A percentile compares a stretch with the other conserved stretches of the same genome.
phyloP scores from a whole-genome alignment of 805 yeast species.

The Grigorovia humatica region DNA sequence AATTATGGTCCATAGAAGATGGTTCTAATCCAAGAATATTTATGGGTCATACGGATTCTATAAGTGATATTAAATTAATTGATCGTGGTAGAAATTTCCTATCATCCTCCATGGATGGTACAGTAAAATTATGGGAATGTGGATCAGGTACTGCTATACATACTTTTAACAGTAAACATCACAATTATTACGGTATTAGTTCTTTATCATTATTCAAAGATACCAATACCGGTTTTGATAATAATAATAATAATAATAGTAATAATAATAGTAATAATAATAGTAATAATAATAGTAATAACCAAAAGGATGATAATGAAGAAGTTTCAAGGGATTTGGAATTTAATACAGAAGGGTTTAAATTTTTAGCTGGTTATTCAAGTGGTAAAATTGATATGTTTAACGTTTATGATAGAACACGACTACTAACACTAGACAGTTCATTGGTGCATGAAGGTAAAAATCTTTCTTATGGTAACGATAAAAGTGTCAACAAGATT shows the following conservation, averaged over 20 bases:
- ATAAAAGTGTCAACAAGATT: slow-evolving; percentile 2
- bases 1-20: slow-evolving; percentile 47
- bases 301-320: too few relatives aligned
- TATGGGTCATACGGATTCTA: slow-evolving; percentile 37
- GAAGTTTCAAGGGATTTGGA: slow-evolving; percentile 29
- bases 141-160: slow-evolving; percentile 41
- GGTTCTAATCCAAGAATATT: slow-evolving; percentile 44
- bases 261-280: not conserved
- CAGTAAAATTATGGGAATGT: slow-evolving; percentile 59
- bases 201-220: slow-evolving; percentile 8
- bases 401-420: slow-evolving; percentile 29
- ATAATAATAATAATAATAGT: not conserved
- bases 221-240: not conserved
- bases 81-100: slow-evolving; percentile 62
- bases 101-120: slow-evolving; percentile 45
- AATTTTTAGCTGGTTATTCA: slow-evolving; percentile 34
- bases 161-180: slow-evolving; percentile 30
- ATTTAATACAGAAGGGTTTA: slow-evolving; percentile 39
- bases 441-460: slow-evolving; percentile 9
- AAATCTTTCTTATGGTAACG: too few relatives aligned
- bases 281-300: not conserved
- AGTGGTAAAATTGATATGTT: slow-evolving; percentile 32
- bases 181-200: slow-evolving; percentile 30
- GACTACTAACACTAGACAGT: slow-evolving; percentile 5
- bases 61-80: slow-evolving; percentile 42